Evolutionary conservation across 2,329 filamentous ascomycete genomes (phyloP).

Genomic region (Pseudocercospora pini-densiflorae): DNA sequence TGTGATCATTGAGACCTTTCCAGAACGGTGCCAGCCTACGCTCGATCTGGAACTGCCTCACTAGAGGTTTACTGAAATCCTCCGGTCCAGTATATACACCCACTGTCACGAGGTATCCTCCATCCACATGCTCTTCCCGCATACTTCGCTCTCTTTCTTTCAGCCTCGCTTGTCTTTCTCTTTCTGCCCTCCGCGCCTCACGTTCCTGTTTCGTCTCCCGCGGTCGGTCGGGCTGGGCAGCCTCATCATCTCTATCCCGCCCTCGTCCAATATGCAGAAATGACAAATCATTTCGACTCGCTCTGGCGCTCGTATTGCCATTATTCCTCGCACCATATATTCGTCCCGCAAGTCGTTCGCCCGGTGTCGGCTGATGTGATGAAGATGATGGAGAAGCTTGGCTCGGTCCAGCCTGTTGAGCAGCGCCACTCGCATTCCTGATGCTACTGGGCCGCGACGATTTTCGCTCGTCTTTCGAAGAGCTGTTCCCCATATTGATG

Average conservation of each 20-base stretch:
- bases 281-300: constrained; percentile 62
- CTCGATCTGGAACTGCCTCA: constrained; percentile 95
- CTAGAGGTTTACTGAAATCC: constrained; percentile 87
- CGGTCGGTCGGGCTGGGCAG: constrained; percentile 58
- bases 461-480: constrained; percentile 51
- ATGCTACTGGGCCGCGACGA: constrained; percentile 41
- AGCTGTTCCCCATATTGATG: constrained; percentile 52
- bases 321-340: constrained; percentile 51
- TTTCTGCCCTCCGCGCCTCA: constrained; percentile 83
- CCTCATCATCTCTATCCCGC: constrained; percentile 55
- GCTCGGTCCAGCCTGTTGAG: constrained; percentile 31
- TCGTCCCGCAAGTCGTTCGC: constrained; percentile 37
- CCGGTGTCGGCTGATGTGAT: constrained; percentile 26
- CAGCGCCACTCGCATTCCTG: constrained; percentile 39
- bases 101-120: constrained; percentile 90
- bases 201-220: constrained; percentile 90
- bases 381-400: constrained; percentile 32
- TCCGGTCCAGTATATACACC: constrained; percentile 91
- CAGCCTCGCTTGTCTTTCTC: constrained; percentile 73
- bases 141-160: constrained; percentile 91
- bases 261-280: constrained; percentile 61
- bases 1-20: constrained; percentile 89
- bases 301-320: constrained; percentile 45
- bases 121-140: constrained; percentile 89
- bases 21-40: constrained; percentile 92